Evolutionary conservation across 2,329 filamentous ascomycete species (phyloP), one percentile per base, ranked within the genome.

Genomic region (Nigrospora sphaerica): DNA sequence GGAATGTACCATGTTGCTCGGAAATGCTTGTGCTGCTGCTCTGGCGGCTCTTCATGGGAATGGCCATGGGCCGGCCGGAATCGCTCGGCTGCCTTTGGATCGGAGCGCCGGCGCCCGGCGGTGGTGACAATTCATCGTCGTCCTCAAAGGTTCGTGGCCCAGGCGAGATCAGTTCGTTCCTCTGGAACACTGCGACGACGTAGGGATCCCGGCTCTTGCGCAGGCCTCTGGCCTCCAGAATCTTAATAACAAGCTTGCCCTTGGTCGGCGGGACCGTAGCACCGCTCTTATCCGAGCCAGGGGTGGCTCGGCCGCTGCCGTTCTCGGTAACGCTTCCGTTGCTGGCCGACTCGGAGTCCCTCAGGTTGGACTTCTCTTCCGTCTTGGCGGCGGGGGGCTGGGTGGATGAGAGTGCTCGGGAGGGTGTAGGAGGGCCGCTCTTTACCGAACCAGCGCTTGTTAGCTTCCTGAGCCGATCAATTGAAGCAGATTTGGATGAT

Each of bases 21-120:
- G 79, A 77, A 53, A 85, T 74, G 60, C 92, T 95, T 46, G 91
- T 95, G 68, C 92, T 91, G 70, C 92, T 97, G 69, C 92, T 97
- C 64, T 97, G 93, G 46, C 93, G 84, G 65, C 91, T 97, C 59
- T 86, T 85, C 89, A 97, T 96, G 2, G 93, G 93, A 54, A 98
- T 97, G 32, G 90, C 88, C 83, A 96, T 92, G 14, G 90, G 80
- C 44, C 85, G 80, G 28, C 90, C 88, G 31, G 85, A 85, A 57
- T 95, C 89, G 61, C 88, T 93, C 48, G 84, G 86, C 51, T 86
- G 82, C 47, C 85, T 77, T 57, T 81, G 78, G 48, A 85, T 83
- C 1, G 80, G 71, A 47, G 83, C 73, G 28, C 78, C 75, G 33
- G 78, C 75, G 46, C 71, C 62, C 54, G 75, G 79, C n/a, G 66